Evolutionary conservation across 352 stramenopile species (phyloP).

Genomic region (Phytopythium chamaehyphon): DNA sequence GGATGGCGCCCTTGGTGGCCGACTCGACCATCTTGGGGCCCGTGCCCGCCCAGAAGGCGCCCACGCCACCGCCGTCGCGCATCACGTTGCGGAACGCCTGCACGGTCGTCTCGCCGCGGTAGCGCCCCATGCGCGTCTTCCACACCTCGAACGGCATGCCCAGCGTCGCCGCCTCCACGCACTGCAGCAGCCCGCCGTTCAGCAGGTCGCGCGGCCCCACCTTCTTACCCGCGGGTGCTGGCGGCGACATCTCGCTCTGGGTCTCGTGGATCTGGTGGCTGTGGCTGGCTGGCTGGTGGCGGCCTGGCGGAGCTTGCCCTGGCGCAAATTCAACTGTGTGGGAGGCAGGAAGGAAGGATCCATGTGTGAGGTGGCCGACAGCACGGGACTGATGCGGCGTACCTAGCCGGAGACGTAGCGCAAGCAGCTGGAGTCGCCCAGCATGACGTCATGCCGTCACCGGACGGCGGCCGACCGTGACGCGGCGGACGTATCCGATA

Average conservation of each 20-base stretch:
- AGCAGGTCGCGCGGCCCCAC: slow-evolving; percentile 72
- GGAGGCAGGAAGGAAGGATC: neutral
- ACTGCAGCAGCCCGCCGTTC: slow-evolving; percentile 83
- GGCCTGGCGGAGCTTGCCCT: neutral
- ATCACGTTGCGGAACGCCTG: slow-evolving; percentile 89
- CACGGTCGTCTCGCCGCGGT: slow-evolving; percentile 71
- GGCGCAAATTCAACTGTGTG: slow-evolving; percentile 5
- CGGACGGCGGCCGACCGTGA: too few relatives aligned
- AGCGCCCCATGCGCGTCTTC: slow-evolving; percentile 92
- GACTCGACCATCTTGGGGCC: slow-evolving; percentile 92
- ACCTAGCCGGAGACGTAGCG: too few relatives aligned
- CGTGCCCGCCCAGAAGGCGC: slow-evolving; percentile 86
- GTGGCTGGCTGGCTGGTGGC: neutral
- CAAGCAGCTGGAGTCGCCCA: too few relatives aligned
- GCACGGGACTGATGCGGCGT: too few relatives aligned
- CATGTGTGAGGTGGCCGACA: too few relatives aligned
- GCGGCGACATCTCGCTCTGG: slow-evolving; percentile 43
- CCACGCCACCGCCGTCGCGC: slow-evolving; percentile 72
- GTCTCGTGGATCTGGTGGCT: slow-evolving; percentile 16
- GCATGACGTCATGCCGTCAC: too few relatives aligned
- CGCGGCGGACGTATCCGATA: too few relatives aligned
- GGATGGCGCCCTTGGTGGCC: slow-evolving; percentile 85
- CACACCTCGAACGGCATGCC: slow-evolving; percentile 92
- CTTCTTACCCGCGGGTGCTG: slow-evolving; percentile 74
- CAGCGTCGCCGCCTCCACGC: slow-evolving; percentile 84